Base-by-base conservation (phyloP, 371 early-diverging fungal species). In the Apophysomyces ossiformis region DNA sequence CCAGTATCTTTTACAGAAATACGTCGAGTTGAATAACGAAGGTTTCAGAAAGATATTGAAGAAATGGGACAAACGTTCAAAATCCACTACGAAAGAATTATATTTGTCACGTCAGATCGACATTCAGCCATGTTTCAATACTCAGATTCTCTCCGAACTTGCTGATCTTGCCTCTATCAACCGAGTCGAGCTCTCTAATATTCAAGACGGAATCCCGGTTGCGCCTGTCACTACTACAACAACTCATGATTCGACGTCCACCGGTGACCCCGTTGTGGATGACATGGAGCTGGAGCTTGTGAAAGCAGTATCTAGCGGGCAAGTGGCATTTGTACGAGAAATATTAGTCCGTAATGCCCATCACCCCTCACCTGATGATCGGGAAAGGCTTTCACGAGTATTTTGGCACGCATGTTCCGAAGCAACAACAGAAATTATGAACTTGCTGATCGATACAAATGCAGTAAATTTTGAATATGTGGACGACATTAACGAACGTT, bases 21-120 rank as follows among this genome's bases (percentile, higher is more conserved):
- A 94, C 73, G 96, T 97, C 44, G 96, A 96, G 76, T 85, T 97
- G 39, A 98, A 98, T 72, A 93, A 90, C 37, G 94, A 95, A 18
- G 99, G 97, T 1, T 97, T 98, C 69, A 78, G 96, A 32, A 98
- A 98, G 84, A 98, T 98, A 56, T 75, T 98, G 59, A 98, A 98
- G 70, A 98, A 98, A 75, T 98, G 95, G 95, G 99, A 98, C 83
- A 98, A 98, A 79, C 91, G 96, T 26, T 90, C 94, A 18, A 95
- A 95, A 77, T 92, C 95, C 2, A 91, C 89, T 26, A 97, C 95
- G 15, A 97, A 97, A 75, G 97, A 98, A 71, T 86, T 97, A 26
- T 98, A 97, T 69, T 85, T 98, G 15, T 89, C 95, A 1, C 89
- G 96, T 7, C 98, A 98, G 71, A 87, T 97, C 46, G 96, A 96